Percentiles rank a stretch among this genome's conserved stretches.
Evolutionary conservation across 1,284 basidiomycete species (phyloP).

Genomic region (Ustilago esculenta): DNA sequence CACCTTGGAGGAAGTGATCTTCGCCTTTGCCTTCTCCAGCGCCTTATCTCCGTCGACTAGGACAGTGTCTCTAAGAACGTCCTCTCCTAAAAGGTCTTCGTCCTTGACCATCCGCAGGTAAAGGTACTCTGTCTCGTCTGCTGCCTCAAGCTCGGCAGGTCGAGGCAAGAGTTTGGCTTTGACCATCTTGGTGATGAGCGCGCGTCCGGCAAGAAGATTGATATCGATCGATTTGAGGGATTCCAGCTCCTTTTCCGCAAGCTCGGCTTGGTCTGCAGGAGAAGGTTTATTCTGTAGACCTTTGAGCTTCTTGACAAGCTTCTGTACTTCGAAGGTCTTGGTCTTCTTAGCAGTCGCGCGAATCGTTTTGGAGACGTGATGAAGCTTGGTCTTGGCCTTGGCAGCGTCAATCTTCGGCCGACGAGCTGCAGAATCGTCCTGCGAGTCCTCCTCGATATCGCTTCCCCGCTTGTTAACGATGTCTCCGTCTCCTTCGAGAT

Average conservation of each 20-base stretch:
- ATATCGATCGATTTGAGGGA: constrained; percentile 73
- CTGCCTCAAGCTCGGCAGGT: constrained; percentile 1
- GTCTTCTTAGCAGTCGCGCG: constrained; percentile 81
- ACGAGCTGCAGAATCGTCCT: not conserved
- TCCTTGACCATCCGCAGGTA: constrained; percentile 31
- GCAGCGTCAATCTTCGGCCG: constrained; percentile 12
- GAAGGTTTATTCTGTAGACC: constrained; percentile 69
- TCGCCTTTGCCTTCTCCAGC: constrained; percentile 75
- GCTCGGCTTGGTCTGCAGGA: constrained; percentile 59
- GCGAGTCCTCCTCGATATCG: not conserved
- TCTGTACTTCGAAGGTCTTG: constrained; percentile 82
- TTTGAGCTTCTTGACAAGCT: constrained; percentile 83
- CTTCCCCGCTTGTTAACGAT: constrained; percentile 1
- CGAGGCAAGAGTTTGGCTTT: constrained; percentile 53
- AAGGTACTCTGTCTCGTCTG: not conserved
- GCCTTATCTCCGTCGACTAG: constrained; percentile 58
- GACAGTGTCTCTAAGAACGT: constrained; percentile 26
- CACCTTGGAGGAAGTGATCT: constrained; percentile 79
- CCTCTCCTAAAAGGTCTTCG: constrained; percentile 59
- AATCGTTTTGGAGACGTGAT: constrained; percentile 76
- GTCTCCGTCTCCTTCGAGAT: not conserved
- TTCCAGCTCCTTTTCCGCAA: constrained; percentile 74
- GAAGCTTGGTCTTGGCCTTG: constrained; percentile 57
- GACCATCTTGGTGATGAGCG: constrained; percentile 53
- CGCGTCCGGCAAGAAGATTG: constrained; percentile 34